These are phyloP conservation scores for Aspergillus sp. DNA, from an alignment of 2,329 filamentous ascomycete genomes.

Conservation along the genomic window DNA sequence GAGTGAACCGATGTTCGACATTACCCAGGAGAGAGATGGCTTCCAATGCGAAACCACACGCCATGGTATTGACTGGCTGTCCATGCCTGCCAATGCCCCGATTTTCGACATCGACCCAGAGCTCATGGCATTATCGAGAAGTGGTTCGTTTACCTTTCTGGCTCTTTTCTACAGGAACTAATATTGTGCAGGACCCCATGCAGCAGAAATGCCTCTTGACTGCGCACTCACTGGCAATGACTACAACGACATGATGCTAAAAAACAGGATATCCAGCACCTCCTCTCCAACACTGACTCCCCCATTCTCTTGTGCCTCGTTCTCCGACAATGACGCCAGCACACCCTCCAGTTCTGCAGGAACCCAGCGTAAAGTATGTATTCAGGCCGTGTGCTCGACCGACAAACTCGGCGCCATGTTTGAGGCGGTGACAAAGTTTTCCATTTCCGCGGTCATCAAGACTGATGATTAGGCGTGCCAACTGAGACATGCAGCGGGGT, in stretches of 20 bases:
- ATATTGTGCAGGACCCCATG: background rate
- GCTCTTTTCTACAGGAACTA: background rate
- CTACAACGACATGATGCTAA: background rate
- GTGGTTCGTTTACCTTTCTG: background rate
- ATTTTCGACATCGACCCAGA: background rate
- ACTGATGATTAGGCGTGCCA: constrained; percentile 4
- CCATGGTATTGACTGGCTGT: background rate
- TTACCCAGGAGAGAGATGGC: too few species aligned
- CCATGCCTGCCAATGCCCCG: background rate
- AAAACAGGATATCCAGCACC: background rate
- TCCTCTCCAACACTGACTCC: background rate
- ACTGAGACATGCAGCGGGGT: background rate
- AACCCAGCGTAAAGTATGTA: background rate
- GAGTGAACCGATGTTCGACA: background rate
- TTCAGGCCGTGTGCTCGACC: background rate
- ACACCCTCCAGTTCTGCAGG: background rate
- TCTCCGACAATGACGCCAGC: background rate
- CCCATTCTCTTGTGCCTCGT: background rate
- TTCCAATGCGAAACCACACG: background rate
- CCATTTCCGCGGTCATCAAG: background rate
- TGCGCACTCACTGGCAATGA: background rate
- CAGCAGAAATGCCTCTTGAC: background rate
- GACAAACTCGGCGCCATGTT: constrained; percentile 1
- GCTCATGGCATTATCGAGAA: background rate
- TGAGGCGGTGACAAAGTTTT: constrained; percentile 3